Conservation (phyloP, 2,329 filamentous ascomycete genomes). For the Monilinia laxa region DNA sequence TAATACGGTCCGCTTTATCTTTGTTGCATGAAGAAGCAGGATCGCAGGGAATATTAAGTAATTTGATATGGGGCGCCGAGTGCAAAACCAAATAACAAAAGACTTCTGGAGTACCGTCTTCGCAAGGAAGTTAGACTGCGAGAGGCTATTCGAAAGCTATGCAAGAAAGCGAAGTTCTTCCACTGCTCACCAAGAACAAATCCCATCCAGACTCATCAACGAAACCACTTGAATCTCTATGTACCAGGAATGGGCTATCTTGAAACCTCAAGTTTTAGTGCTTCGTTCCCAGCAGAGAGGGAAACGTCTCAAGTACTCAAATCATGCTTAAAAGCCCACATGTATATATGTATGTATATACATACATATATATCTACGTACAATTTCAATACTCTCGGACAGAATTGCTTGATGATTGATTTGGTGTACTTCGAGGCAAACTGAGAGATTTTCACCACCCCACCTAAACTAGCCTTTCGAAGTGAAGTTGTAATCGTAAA, state of each 20-base stretch:
- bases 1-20: neutral
- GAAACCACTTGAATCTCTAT: neutral
- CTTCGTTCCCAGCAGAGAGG: neutral
- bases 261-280: neutral
- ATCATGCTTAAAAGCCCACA: neutral
- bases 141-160: neutral
- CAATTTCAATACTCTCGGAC: neutral
- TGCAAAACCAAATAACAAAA: neutral
- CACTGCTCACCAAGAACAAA: neutral
- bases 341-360: too few species aligned
- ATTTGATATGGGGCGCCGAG: neutral
- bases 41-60: neutral
- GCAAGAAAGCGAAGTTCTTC: neutral
- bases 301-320: neutral
- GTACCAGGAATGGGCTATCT: neutral
- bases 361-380: neutral
- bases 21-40: neutral
- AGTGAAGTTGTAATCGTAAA: neutral
- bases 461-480: neutral
- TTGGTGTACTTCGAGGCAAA: neutral
- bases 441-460: neutral
- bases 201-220: neutral
- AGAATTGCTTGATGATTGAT: neutral
- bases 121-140: neutral
- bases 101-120: neutral